A percentile compares a stretch with the other conserved stretches of the same genome.
These are phyloP conservation scores for Colletotrichum karsti DNA, from an alignment of 2,329 filamentous ascomycete genomes.

Conservation along the genomic window DNA sequence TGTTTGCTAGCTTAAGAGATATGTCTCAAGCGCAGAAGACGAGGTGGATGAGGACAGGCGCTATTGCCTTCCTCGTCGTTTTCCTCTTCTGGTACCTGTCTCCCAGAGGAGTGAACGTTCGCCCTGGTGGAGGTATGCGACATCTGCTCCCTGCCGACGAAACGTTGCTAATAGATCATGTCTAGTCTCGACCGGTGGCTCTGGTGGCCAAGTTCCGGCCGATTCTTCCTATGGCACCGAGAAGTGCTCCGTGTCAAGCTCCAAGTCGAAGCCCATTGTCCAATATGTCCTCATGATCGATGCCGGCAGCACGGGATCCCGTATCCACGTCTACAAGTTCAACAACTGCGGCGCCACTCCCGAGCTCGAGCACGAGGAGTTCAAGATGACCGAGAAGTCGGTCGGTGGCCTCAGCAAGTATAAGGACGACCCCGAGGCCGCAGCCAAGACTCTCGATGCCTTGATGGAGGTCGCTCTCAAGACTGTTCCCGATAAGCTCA, in stretches of 20 bases:
- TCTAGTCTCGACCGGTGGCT: slow-evolving; percentile 31
- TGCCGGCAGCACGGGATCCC: slow-evolving; percentile 95
- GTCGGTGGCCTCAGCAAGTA: slow-evolving; percentile 89
- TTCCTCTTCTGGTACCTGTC: slow-evolving; percentile 72
- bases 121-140: slow-evolving; percentile 52
- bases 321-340: slow-evolving; percentile 98
- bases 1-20: slow-evolving; percentile 52
- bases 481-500: slow-evolving; percentile 86
- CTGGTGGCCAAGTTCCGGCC: slow-evolving; percentile 59
- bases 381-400: slow-evolving; percentile 91
- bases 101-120: slow-evolving; percentile 64
- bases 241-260: slow-evolving; percentile 84
- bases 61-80: slow-evolving; percentile 67
- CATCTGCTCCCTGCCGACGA: neutral
- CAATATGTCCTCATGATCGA: slow-evolving; percentile 99
- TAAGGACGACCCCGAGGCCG: slow-evolving; percentile 83
- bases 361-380: slow-evolving; percentile 90
- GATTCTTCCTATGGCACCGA: slow-evolving; percentile 73
- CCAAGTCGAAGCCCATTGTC: slow-evolving; percentile 89
- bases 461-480: slow-evolving; percentile 88
- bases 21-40: slow-evolving; percentile 72
- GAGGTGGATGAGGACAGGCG: slow-evolving; percentile 72
- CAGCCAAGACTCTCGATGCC: slow-evolving; percentile 87
- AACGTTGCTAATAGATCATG: slow-evolving; percentile 33
- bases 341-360: slow-evolving; percentile 98